A percentile compares a stretch with the other conserved stretches of the same genome.
These are phyloP conservation scores for Biscutella laevigata DNA, from an alignment of 441 rosid species.

Conservation along the genomic window DNA sequence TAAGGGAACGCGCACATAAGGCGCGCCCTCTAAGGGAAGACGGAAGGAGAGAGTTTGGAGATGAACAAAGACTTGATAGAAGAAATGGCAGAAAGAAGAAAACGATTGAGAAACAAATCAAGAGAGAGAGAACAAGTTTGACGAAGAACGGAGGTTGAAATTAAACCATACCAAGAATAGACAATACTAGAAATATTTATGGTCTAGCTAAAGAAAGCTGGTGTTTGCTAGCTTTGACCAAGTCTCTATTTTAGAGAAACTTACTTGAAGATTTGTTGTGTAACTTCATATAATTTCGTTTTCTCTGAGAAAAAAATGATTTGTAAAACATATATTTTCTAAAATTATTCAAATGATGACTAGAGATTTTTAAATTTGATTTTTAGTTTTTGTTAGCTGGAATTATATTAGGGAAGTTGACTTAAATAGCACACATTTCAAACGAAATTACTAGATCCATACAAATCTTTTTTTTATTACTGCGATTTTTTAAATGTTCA, in stretches of 20 bases:
- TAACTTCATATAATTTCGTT: background rate
- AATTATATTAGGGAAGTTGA: no score
- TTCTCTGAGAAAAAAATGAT: no score
- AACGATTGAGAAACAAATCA: background rate
- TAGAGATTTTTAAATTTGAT: no score
- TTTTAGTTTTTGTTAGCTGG: no score
- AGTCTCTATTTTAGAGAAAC: constrained; percentile 8
- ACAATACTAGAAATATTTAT: background rate
- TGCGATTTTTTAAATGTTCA: no score
- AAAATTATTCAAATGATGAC: no score
- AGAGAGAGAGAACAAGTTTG: background rate
- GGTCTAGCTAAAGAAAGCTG: constrained; percentile 7
- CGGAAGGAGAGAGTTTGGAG: background rate
- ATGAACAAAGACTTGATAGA: background rate
- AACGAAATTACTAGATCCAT: no score
- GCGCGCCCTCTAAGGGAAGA: constrained; percentile 20
- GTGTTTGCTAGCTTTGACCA: constrained; percentile 12
- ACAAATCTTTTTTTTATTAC: no score
- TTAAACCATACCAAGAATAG: constrained; percentile 17
- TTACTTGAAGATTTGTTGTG: constrained; percentile 11
- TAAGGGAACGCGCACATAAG: constrained; percentile 19
- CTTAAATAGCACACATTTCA: no score
- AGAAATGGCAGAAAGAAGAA: constrained; percentile 5
- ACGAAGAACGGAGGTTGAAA: constrained; percentile 14
- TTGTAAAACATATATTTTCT: no score